Evolutionary conservation across 148 eudicot species (phyloP), one percentile per base, ranked within the genome.

Genomic region (Persicaria maculosa): DNA sequence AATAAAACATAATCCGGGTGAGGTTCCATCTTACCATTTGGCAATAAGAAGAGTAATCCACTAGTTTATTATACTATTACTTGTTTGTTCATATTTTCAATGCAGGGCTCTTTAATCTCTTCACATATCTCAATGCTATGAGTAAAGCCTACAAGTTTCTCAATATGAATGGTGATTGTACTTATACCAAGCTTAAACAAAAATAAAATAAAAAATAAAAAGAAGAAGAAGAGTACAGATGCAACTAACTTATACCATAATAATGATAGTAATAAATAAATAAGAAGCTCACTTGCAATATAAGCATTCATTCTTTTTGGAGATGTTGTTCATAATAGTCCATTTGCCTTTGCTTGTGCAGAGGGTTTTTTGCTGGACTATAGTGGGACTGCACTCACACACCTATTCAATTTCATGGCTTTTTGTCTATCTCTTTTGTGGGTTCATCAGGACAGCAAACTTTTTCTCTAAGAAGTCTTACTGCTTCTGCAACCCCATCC

Each of bases 401-500:
- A n/a, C 44, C 44, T 62, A 17, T 57, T 57, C 17, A 17, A 11
- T 50, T 50, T 10, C 3, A 50, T 19, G 8, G 6, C 20, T 7
- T 61, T 19, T 11, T 7, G 5, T 1, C 53, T 55, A 7, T 20
- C 11, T 58, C 6, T 58, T 6, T 9, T 58, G 8, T 19, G 52
- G 9, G 52, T 31, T 31, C 40, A 31, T 64, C 70, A 71, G 74
- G 75, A 36, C 64, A 67, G 52, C 69, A 58, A 14, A 87, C 69
- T 77, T 86, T 87, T 80, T 86, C 86, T 77, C 80, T 83, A 76
- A 89, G 85, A 78, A 79, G 75, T 75, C 77, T 79, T 75, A 87
- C 81, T 55, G 93, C 90, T 78, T 85, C 82, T 76, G 65, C 69
- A 31, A 89, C 84, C 67, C 93, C 93, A 82, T 89, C 82, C 88